Percentiles rank a stretch among this genome's conserved stretches.
Conservation (phyloP, 2,329 filamentous ascomycete genomes). For the Aspergillus brunneoviolaceus region DNA sequence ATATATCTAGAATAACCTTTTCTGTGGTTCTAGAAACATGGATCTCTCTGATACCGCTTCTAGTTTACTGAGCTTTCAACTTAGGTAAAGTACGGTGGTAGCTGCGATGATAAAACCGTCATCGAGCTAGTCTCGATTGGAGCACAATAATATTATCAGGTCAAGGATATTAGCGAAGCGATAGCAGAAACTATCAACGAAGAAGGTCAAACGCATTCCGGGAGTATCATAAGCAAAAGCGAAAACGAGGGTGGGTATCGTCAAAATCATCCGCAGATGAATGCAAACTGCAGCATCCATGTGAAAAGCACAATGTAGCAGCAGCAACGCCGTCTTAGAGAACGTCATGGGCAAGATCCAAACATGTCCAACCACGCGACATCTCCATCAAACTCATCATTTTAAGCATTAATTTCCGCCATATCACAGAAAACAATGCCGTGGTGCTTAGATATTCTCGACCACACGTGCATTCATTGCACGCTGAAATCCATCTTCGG, state of each 20-base stretch:
- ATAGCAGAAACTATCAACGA: background rate
- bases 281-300: conserved; percentile 17
- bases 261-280: conserved; percentile 19
- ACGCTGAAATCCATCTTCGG: conserved; percentile 67
- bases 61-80: no score
- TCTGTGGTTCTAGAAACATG: no score
- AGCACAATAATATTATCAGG: background rate
- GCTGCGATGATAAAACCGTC: background rate
- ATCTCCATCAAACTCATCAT: conserved; percentile 1
- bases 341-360: background rate
- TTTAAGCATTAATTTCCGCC: conserved; percentile 3
- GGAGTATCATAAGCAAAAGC: conserved; percentile 5
- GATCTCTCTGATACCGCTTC: no score
- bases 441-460: conserved; percentile 71
- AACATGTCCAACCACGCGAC: background rate
- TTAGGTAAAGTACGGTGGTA: background rate
- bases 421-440: conserved; percentile 6
- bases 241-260: conserved; percentile 37
- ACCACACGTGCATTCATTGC: conserved; percentile 79
- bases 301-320: conserved; percentile 8
- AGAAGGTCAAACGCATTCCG: background rate
- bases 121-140: background rate
- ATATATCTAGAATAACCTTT: background rate
- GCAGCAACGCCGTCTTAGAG: background rate
- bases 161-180: background rate